Conservation (phyloP, 345 rosid genomes). For the Conringia planisiliqua region DNA sequence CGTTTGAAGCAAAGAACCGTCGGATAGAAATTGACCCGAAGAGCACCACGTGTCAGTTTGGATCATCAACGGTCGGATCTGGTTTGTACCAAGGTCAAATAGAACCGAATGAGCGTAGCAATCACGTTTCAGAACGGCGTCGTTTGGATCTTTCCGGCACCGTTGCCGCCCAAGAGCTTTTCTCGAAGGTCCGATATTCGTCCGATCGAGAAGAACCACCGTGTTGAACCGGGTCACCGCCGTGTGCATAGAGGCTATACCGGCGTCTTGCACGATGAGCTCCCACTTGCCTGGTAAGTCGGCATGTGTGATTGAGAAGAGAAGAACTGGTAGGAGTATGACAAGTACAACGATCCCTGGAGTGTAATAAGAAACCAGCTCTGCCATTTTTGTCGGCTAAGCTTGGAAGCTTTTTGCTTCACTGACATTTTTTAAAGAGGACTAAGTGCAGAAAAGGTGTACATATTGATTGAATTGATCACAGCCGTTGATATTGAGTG, state of each 20-base stretch:
- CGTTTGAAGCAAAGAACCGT: constrained; percentile 69
- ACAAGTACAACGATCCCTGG: neutral
- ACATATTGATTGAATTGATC: neutral
- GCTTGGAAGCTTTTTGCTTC: constrained; percentile 22
- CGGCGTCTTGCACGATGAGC: constrained; percentile 60
- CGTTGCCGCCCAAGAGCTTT: constrained; percentile 49
- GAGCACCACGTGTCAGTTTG: constrained; percentile 83
- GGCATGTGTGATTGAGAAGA: constrained; percentile 29
- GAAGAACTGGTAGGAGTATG: neutral
- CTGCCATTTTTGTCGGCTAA: constrained; percentile 32
- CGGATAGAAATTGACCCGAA: constrained; percentile 66
- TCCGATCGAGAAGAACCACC: constrained; percentile 79
- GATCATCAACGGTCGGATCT: constrained; percentile 57
- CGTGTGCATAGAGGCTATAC: constrained; percentile 94
- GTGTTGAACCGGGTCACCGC: constrained; percentile 95
- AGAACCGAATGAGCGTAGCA: constrained; percentile 77
- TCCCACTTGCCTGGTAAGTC: constrained; percentile 89
- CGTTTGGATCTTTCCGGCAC: constrained; percentile 59
- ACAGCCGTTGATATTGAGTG: constrained; percentile 5
- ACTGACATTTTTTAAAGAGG: constrained; percentile 1
- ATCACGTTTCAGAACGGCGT: constrained; percentile 52
- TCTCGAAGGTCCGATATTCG: constrained; percentile 78
- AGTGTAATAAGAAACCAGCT: neutral
- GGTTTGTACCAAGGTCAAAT: constrained; percentile 47
- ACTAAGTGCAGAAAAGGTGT: neutral